Evolutionary conservation across 495 filamentous ascomycete genomes (phyloP).

Genomic region (Penicillium cosmopolitanum): DNA sequence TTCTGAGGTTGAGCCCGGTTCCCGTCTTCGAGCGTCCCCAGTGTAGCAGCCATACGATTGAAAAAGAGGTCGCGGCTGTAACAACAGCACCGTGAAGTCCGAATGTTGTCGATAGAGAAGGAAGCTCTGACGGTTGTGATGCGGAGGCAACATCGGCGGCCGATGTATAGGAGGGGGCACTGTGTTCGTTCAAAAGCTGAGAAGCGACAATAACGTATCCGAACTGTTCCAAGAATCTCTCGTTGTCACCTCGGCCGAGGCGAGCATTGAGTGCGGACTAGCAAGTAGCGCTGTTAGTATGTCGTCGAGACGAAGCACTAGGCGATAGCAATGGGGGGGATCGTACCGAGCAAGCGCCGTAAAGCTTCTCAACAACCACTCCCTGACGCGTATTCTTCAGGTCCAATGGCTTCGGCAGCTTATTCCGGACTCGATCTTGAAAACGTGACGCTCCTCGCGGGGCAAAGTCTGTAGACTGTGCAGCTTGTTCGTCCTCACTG

Average conservation of each 20-base stretch:
- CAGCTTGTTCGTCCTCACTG: constrained; percentile 37
- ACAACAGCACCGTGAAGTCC: constrained; percentile 53
- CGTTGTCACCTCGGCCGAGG: constrained; percentile 79
- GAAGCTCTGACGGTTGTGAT: constrained; percentile 37
- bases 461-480: constrained; percentile 63
- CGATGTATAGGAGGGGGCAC: constrained; percentile 51
- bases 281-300: constrained; percentile 20
- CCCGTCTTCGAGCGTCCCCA: constrained; percentile 57
- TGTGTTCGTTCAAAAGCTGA: constrained; percentile 77
- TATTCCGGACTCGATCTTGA: constrained; percentile 66
- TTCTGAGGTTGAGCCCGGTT: constrained; percentile 39
- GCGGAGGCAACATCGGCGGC: constrained; percentile 44
- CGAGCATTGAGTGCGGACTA: constrained; percentile 66
- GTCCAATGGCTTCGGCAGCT: constrained; percentile 63
- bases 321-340: constrained; percentile 1
- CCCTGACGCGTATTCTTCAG: constrained; percentile 56
- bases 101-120: constrained; percentile 48
- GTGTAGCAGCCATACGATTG: constrained; percentile 71
- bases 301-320: neutral
- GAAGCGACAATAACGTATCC: constrained; percentile 95
- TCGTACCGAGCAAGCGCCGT: constrained; percentile 61
- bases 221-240: constrained; percentile 90
- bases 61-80: constrained; percentile 63
- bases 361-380: constrained; percentile 52
- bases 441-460: constrained; percentile 72